Conservation (phyloP, 192 early-diverging fungal genomes). For the Radiomyces spectabilis region DNA sequence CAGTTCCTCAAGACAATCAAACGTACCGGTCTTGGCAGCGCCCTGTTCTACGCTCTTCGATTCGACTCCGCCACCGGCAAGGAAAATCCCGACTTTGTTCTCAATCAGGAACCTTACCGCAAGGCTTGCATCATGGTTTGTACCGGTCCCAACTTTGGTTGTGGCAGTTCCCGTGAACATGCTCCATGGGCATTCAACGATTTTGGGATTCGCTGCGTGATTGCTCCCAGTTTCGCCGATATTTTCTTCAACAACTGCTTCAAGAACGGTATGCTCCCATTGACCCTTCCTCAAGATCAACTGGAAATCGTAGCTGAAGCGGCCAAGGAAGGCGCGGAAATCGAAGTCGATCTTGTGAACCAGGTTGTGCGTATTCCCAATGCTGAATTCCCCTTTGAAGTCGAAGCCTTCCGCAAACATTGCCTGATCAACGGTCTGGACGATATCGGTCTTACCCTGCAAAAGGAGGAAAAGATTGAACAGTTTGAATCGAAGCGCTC, state of each 20-base stretch:
- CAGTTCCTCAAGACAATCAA: conserved; percentile 73
- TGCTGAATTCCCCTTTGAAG: conserved; percentile 46
- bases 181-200: conserved; percentile 71
- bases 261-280: conserved; percentile 69
- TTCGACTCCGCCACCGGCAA: conserved; percentile 38
- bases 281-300: conserved; percentile 25
- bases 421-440: conserved; percentile 65
- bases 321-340: conserved; percentile 30
- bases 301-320: conserved; percentile 35
- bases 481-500: conserved; percentile 45
- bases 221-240: conserved; percentile 62
- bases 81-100: conserved; percentile 50
- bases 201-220: conserved; percentile 64
- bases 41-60: conserved; percentile 55
- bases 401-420: conserved; percentile 51
- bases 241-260: conserved; percentile 72
- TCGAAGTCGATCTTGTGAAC: conserved; percentile 49
- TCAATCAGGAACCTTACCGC: conserved; percentile 50
- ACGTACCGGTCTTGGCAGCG: conserved; percentile 54
- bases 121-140: conserved; percentile 43
- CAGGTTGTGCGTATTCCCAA: conserved; percentile 39
- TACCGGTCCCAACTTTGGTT: conserved; percentile 61
- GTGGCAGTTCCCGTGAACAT: conserved; percentile 60
- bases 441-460: conserved; percentile 65
- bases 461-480: conserved; percentile 45